Conservation (phyloP, 163 green algal genomes). For the Prototheca stagnorum region DNA sequence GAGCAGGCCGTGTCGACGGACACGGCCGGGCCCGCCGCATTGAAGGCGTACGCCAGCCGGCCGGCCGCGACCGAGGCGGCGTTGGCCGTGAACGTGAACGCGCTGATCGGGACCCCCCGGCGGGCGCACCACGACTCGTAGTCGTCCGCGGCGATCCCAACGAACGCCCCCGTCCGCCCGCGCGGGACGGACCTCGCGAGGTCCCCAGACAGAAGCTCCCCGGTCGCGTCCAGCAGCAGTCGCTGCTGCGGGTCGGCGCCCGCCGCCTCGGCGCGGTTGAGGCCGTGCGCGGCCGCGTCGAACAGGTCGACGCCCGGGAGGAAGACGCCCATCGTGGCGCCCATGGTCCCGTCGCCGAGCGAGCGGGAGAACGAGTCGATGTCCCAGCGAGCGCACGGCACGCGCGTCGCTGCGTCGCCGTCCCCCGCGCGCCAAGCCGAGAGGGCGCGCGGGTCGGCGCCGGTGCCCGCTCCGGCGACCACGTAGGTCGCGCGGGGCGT, state of each 20-base stretch:
- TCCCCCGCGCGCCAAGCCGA: neutral
- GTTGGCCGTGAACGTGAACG: constrained; percentile 19
- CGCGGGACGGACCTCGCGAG: neutral
- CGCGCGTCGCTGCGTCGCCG: constrained; percentile 7
- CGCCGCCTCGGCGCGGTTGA: constrained; percentile 28
- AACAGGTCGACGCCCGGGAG: constrained; percentile 29
- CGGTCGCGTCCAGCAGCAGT: constrained; percentile 44
- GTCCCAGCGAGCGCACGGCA: constrained; percentile 30
- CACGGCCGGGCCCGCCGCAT: constrained; percentile 49
- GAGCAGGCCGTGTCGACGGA: constrained; percentile 79
- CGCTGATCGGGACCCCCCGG: too few species aligned
- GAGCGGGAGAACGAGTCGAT: too few species aligned
- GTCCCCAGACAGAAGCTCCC: constrained; percentile 15
- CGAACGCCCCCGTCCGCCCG: constrained; percentile 13
- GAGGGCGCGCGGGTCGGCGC: constrained; percentile 4
- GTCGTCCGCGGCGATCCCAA: constrained; percentile 31
- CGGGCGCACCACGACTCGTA: constrained; percentile 9
- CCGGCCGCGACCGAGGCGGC: constrained; percentile 30
- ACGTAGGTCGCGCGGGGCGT: neutral
- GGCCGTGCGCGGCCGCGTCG: constrained; percentile 21
- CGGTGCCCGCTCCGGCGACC: constrained; percentile 3
- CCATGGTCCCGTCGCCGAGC: constrained; percentile 13
- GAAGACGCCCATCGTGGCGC: constrained; percentile 31
- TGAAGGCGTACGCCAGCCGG: constrained; percentile 61
- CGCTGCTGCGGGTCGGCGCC: constrained; percentile 47